Base-by-base conservation (phyloP, 805 yeast genomes). In the Wickerhamiella galacta region DNA sequence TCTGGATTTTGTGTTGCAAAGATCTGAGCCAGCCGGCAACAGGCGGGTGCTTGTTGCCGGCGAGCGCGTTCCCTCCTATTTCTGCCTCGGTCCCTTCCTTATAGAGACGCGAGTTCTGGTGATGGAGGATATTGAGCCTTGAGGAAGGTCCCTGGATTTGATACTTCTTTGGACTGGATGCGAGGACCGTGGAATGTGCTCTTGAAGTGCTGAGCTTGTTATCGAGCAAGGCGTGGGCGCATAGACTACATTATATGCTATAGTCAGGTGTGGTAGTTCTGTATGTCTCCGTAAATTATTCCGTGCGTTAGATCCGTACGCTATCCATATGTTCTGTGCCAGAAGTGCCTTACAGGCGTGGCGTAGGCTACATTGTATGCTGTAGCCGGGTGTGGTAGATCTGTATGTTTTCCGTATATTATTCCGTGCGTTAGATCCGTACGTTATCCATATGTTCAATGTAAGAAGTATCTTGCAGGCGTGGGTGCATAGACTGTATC, bases 21-120 rank as follows among this genome's bases (percentile, higher is more conserved):
- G 6, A 11, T 12, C 12, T 7, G 8, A 8, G 20, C 19, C 7
- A 27, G 21, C 16, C 16, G 11, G 6, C 10, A 14, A 16, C 21
- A 19, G 21, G 21, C 16, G 30, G 12, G 7, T 16, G 15, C 7
- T 16, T 16, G 19, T 7, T 6, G 19, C 19, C n/a, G n/a, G n/a
- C n/a, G n/a, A n/a, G n/a, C n/a, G n/a, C n/a, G n/a, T n/a, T 8
- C 21, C 24, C 55, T 51, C 55, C 55, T 45, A 45, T 48, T 50
- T 50, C 55, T 51, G 55, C 54, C 51, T 41, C 55, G 39, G 31
- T 34, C 37, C 34, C 47, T 44, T 35, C 32, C 15, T 35, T 28
- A 36, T 39, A 31, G 43, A 34, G 36, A 31, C 23, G 34, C 48
- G 49, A 36, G 51, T 51, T 41, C 51, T 49, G 53, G 46, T 48